Conservation (phyloP, 192 early-diverging fungal species). For the Spinellus fusiger region DNA sequence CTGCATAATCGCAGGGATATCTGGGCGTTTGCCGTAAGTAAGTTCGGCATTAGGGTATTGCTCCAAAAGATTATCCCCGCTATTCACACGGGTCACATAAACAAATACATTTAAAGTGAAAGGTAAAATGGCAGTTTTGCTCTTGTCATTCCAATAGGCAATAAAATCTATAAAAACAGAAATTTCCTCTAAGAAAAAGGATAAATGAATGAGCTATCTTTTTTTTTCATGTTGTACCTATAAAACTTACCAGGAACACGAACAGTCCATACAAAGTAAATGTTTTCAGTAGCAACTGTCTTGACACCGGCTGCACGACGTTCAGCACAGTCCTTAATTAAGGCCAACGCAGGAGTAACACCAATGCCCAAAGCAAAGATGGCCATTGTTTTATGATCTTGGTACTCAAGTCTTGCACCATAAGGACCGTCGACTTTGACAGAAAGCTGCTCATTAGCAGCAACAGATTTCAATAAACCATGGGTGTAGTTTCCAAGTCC, state of each 20-base stretch:
- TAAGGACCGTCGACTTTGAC: constrained; percentile 38
- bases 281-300: constrained; percentile 23
- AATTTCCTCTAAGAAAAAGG: constrained; percentile 11
- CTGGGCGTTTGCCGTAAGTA: constrained; percentile 18
- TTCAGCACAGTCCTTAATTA: constrained; percentile 33
- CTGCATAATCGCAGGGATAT: constrained; percentile 18
- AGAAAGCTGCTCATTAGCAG: background rate
- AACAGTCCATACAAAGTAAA: constrained; percentile 39
- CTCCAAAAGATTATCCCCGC: constrained; percentile 5
- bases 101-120: constrained; percentile 15
- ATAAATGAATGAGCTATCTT: background rate
- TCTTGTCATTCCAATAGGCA: constrained; percentile 16
- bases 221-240: background rate
- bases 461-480: constrained; percentile 16
- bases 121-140: constrained; percentile 4
- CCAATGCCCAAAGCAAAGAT: constrained; percentile 34
- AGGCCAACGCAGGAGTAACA: constrained; percentile 34
- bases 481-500: constrained; percentile 27
- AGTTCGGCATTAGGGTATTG: background rate
- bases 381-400: constrained; percentile 21
- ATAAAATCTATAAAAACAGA: constrained; percentile 14
- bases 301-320: constrained; percentile 17
- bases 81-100: constrained; percentile 18
- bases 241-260: constrained; percentile 23
- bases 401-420: constrained; percentile 30